Conservation (phyloP, 1,139 yeast genomes). For the Meyerozyma guilliermondii region DNA sequence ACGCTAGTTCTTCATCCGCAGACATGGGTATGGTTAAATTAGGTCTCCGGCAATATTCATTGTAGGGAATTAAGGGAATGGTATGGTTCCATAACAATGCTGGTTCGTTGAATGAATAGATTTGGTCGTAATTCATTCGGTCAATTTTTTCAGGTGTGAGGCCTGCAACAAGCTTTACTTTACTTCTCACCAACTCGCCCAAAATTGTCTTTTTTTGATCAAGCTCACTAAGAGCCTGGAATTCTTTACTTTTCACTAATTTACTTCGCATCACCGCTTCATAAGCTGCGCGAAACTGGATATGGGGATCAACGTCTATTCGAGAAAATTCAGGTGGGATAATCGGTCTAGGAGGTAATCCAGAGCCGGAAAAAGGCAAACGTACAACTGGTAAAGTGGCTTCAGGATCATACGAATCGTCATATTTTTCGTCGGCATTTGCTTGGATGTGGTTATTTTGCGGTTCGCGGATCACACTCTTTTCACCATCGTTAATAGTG, state of each 20-base stretch:
- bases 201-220: conserved; percentile 31
- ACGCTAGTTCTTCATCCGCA: conserved; percentile 48
- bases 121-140: conserved; percentile 32
- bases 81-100: conserved; percentile 15
- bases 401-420: conserved; percentile 1
- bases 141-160: conserved; percentile 2
- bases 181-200: conserved; percentile 23
- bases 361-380: conserved; percentile 2
- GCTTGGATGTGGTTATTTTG: background rate
- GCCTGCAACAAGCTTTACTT: conserved; percentile 17
- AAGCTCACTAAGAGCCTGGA: conserved; percentile 22
- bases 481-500: background rate
- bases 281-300: conserved; percentile 21
- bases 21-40: conserved; percentile 54
- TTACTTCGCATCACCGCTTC: conserved; percentile 32
- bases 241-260: conserved; percentile 26
- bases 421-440: conserved; percentile 5
- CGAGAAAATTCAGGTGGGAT: background rate
- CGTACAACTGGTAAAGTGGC: conserved; percentile 1
- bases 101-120: conserved; percentile 36
- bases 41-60: conserved; percentile 52
- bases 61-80: conserved; percentile 44
- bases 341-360: conserved; percentile 4
- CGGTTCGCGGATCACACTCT: background rate
- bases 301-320: background rate